Base-by-base conservation (phyloP, 2,329 filamentous ascomycete genomes). In the Grosmannia clavigera region DNA sequence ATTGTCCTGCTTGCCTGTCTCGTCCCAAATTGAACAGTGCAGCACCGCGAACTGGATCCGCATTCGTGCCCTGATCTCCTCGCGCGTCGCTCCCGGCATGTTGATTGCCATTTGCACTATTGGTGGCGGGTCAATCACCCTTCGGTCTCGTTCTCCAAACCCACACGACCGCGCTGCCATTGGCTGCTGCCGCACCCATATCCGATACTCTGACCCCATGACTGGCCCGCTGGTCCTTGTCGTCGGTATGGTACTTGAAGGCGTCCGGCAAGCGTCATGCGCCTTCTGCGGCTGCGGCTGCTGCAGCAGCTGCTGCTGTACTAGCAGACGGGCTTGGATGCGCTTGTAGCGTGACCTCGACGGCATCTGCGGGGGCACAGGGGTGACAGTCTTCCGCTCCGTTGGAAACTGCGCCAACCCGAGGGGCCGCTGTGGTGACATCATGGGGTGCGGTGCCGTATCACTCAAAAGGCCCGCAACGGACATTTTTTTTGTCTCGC, bases 41-140 rank as follows among this genome's bases (percentile, higher is more conserved):
- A 92, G 82, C 14, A 90, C 86, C 60, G 84, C 84, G 66, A 83
- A 81, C 57, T 83, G 82, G 67, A 85, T 82, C 50, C 81, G 79
- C 31, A 87, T 69, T 55, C 75, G 75, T 2, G 69, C 68, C 46
- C 67, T 70, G 19, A 77, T 72, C 84, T 89, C 84, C 54, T 83
- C 80, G 50, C 76, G 72, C 12, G 81, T 76, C 31, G 79, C 68
- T 25, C 69, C 75, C 1, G 81, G 76, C 63, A 86, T 81, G 58
- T 83, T 81, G 60, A 90, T 81, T 33, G 78, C 75, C 55, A 92
- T 80, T 68, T 92, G 84, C 27, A 94, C 81, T 67, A 94, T 92
- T 16, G 89, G 89, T 2, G 89, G 89, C 50, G 89, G 89, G 68
- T 94, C 89, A 64, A 94, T 88, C 19, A 91, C 88, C 63, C 89